These are phyloP conservation scores for Phytophthora cryptogea DNA, from an alignment of 352 stramenopile genomes.

Conservation along the genomic window DNA sequence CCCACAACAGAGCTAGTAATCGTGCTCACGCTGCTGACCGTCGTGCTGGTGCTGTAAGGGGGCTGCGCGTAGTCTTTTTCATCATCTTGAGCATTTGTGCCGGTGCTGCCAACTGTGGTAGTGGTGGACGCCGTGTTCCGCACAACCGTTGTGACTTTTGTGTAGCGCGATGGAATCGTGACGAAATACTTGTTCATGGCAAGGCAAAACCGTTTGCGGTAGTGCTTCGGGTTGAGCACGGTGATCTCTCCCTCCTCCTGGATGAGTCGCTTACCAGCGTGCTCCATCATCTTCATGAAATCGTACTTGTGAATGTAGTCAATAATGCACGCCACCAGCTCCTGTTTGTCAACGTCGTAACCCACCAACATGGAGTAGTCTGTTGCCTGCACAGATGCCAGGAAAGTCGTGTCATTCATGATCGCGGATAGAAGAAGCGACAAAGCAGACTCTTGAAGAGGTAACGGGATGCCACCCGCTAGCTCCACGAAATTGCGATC, in stretches of 20 bases:
- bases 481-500: constrained; percentile 90
- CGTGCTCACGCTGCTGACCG: constrained; percentile 34
- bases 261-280: constrained; percentile 86
- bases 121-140: constrained; percentile 41
- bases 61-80: constrained; percentile 35
- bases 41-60: constrained; percentile 36
- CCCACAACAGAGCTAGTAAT: constrained; percentile 21
- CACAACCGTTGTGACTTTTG: constrained; percentile 74
- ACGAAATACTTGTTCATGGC: constrained; percentile 92
- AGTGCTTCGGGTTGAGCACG: constrained; percentile 86
- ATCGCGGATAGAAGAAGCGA: constrained; percentile 82
- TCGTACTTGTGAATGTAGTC: constrained; percentile 93
- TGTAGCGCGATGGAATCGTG: constrained; percentile 86
- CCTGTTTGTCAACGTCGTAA: constrained; percentile 87
- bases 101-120: constrained; percentile 25
- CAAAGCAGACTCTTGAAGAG: constrained; percentile 83
- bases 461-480: constrained; percentile 77
- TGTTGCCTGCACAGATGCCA: constrained; percentile 83
- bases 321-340: constrained; percentile 88
- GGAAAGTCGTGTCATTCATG: constrained; percentile 85
- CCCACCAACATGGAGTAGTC: constrained; percentile 91
- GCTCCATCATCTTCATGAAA: constrained; percentile 91
- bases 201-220: constrained; percentile 82
- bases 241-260: constrained; percentile 91
- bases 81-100: constrained; percentile 35